Evolutionary conservation across 2,329 filamentous ascomycete genomes (phyloP).

Genomic region (Pseudogymnoascus sp.): DNA sequence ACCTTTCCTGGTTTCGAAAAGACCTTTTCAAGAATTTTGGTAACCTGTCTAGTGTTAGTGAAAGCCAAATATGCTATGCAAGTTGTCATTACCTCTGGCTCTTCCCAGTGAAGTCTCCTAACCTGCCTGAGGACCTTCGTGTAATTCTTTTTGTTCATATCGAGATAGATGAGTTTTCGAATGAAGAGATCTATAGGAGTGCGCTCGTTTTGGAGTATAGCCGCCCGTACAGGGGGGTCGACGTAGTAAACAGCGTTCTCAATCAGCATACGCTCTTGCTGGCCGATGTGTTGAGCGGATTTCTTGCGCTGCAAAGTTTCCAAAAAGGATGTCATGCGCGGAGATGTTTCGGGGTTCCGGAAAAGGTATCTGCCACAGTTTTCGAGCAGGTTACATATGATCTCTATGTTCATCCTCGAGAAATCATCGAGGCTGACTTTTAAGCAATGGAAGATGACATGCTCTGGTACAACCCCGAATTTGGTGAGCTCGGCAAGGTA

Average conservation of each 20-base stretch:
- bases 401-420: constrained; percentile 97
- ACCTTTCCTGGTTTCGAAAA: constrained; percentile 96
- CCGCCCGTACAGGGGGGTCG: constrained; percentile 84
- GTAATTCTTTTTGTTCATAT: constrained; percentile 89
- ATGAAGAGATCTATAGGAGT: constrained; percentile 90
- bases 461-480: constrained; percentile 94
- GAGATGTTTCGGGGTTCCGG: constrained; percentile 84
- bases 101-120: constrained; percentile 94
- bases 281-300: constrained; percentile 84
- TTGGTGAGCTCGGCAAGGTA: constrained; percentile 96
- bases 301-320: constrained; percentile 96
- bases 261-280: constrained; percentile 94
- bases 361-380: constrained; percentile 93
- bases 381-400: constrained; percentile 90
- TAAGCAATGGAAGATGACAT: constrained; percentile 96
- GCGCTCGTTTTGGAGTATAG: constrained; percentile 93
- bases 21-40: constrained; percentile 58
- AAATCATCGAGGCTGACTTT: constrained; percentile 98
- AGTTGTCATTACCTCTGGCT: too few species aligned
- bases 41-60: too few species aligned
- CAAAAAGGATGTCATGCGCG: constrained; percentile 86
- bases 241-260: constrained; percentile 98
- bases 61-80: too few species aligned
- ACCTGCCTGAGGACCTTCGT: constrained; percentile 92
- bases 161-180: constrained; percentile 83